Percentiles rank a stretch among this genome's conserved stretches.
Evolutionary conservation across 148 eudicot genomes (phyloP).

Genomic region (Vaccinium macrocarpon): DNA sequence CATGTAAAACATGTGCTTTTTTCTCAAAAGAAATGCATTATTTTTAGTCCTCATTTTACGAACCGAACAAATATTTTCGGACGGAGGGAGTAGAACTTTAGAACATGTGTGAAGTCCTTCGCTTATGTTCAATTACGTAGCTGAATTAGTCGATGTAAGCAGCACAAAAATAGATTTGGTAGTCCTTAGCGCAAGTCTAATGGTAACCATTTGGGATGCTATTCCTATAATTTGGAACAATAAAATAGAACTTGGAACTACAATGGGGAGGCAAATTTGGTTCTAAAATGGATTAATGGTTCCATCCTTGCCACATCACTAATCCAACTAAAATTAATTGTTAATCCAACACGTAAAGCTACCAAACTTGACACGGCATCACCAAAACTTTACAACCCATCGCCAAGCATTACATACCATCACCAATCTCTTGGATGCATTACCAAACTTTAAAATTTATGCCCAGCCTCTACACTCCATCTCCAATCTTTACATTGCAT

Average conservation of each 20-base stretch:
- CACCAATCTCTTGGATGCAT: not conserved
- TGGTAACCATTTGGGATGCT: not conserved
- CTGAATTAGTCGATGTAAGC: not conserved
- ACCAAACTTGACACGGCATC: not conserved
- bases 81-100: not conserved
- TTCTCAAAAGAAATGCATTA: too few relatives aligned
- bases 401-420: not conserved
- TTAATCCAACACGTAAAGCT: too few relatives aligned
- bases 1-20: too few relatives aligned
- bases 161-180: not conserved
- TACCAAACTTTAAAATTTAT: not conserved
- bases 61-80: too few relatives aligned
- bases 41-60: too few relatives aligned
- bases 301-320: too few relatives aligned
- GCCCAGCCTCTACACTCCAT: too few relatives aligned
- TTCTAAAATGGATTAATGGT: too few relatives aligned
- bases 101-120: not conserved
- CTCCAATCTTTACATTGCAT: not conserved
- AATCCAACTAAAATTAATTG: too few relatives aligned
- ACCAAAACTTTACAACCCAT: too few relatives aligned
- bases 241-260: too few relatives aligned
- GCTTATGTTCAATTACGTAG: not conserved
- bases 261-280: too few relatives aligned
- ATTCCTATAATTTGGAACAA: not conserved
- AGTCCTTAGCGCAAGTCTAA: not conserved